These are phyloP conservation scores for Candida awuae DNA, from an alignment of 805 yeast species.

Conservation along the genomic window DNA sequence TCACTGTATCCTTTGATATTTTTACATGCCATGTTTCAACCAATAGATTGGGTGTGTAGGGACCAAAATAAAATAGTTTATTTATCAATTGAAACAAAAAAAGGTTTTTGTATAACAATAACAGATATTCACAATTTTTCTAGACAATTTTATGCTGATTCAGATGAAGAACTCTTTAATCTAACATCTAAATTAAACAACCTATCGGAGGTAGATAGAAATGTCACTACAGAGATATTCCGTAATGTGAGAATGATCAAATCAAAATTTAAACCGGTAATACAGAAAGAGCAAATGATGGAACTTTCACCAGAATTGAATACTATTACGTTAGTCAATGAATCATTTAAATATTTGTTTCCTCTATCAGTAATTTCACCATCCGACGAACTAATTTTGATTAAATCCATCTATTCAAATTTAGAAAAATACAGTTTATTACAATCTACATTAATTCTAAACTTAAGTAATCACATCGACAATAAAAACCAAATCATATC, in stretches of 20 bases:
- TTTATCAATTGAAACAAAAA: background rate
- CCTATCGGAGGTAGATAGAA: constrained; percentile 1
- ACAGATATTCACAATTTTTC: constrained; percentile 1
- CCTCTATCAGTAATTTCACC: background rate
- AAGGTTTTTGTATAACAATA: background rate
- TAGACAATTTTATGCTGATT: background rate
- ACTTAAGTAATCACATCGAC: background rate
- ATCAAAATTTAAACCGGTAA: background rate
- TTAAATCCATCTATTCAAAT: background rate
- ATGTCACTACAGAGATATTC: background rate
- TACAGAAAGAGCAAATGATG: background rate
- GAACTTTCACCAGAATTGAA: background rate
- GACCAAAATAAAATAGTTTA: background rate
- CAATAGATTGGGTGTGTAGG: too few species aligned
- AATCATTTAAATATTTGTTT: constrained; percentile 1
- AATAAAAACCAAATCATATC: constrained; percentile 4
- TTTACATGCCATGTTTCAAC: background rate
- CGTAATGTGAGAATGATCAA: background rate
- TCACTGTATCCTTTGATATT: background rate
- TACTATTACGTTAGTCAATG: background rate
- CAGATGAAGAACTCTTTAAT: background rate
- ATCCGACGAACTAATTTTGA: background rate
- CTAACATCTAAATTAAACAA: constrained; percentile 1
- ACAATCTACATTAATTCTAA: background rate
- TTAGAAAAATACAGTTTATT: background rate